Conservation (phyloP, 345 rosid genomes). For the Lepidium sativum region DNA sequence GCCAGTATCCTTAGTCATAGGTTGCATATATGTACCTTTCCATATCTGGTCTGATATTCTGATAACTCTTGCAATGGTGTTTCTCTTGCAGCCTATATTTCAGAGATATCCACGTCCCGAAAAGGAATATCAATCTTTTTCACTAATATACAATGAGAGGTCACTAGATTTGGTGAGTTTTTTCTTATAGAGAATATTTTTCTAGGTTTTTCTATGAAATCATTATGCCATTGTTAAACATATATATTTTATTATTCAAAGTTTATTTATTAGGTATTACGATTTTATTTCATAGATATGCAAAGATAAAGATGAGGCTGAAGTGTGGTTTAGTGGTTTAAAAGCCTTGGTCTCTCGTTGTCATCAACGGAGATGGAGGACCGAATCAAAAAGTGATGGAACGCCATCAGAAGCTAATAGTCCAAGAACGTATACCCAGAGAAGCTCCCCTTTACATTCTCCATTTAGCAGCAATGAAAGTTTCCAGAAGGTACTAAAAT, state of each 20-base stretch:
- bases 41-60: conserved; percentile 11
- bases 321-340: conserved; percentile 60
- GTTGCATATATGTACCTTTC: not conserved
- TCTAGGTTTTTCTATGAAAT: conserved; percentile 5
- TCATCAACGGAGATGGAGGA: conserved; percentile 33
- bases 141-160: conserved; percentile 86
- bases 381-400: conserved; percentile 38
- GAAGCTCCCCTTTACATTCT: conserved; percentile 83
- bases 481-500: conserved; percentile 65
- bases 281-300: conserved; percentile 35
- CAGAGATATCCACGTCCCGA: conserved; percentile 98
- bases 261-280: not conserved
- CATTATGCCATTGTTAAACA: not conserved
- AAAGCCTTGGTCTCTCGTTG: conserved; percentile 39
- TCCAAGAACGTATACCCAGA: conserved; percentile 78
- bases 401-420: conserved; percentile 65
- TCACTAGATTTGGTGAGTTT: conserved; percentile 84
- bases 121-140: conserved; percentile 98
- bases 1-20: not conserved
- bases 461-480: conserved; percentile 77
- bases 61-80: conserved; percentile 11
- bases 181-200: not conserved
- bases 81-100: conserved; percentile 75
- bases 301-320: conserved; percentile 73
- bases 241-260: not conserved